These are phyloP conservation scores for Takakia lepidozioides DNA, from an alignment of 225 moss, liverwort and hornwort genomes.

Conservation along the genomic window DNA sequence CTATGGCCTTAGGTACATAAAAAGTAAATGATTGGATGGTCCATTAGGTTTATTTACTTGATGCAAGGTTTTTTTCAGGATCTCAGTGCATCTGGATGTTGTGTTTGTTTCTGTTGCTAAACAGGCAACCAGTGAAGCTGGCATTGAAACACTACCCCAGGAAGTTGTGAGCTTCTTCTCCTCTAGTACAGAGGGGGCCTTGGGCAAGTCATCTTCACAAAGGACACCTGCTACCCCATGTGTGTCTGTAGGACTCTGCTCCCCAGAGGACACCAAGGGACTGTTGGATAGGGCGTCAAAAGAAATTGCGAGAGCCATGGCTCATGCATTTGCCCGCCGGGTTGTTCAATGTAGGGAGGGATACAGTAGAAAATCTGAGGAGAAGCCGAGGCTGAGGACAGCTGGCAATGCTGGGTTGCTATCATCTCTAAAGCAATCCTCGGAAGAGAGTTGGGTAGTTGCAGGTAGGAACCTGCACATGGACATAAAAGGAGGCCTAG, in stretches of 20 bases:
- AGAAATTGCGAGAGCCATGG: constrained; percentile 48
- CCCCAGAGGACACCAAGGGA: constrained; percentile 17
- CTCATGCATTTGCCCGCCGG: constrained; percentile 39
- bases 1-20: too few relatives aligned
- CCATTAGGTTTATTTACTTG: constrained; percentile 2
- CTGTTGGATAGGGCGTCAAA: constrained; percentile 47
- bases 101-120: too few relatives aligned
- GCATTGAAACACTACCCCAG: constrained; percentile 35
- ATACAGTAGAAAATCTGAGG: constrained; percentile 33
- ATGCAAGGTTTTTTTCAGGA: too few relatives aligned
- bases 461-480: too few relatives aligned
- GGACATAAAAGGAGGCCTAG: constrained; percentile 30
- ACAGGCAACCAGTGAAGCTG: constrained; percentile 69
- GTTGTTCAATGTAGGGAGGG: constrained; percentile 40
- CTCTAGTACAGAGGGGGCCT: constrained; percentile 17
- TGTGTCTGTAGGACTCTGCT: constrained; percentile 32
- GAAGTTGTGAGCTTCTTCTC: constrained; percentile 52
- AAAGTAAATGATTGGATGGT: too few relatives aligned
- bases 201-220: constrained; percentile 15
- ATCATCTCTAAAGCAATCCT: constrained; percentile 30
- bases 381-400: constrained; percentile 27
- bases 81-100: too few relatives aligned
- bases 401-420: constrained; percentile 23
- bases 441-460: constrained; percentile 7
- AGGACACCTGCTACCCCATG: constrained; percentile 36